A percentile compares a stretch with the other conserved stretches of the same genome.
phyloP scores from a whole-genome alignment of 2,329 filamentous ascomycete genomes.

The Pyrenochaeta sp. region DNA sequence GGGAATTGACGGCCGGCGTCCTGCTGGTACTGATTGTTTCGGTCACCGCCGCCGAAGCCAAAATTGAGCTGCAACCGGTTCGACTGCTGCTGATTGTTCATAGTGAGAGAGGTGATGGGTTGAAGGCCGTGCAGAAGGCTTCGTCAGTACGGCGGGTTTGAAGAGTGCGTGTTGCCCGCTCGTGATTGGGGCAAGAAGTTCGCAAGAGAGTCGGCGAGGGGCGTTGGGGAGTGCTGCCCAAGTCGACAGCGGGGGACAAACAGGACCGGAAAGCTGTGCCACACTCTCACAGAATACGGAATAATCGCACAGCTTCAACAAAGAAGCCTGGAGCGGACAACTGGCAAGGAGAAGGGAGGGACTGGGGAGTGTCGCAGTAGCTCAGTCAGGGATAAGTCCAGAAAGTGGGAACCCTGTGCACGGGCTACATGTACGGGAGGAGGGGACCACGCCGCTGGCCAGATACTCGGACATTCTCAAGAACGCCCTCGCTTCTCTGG shows the following conservation, averaged over 20 bases:
- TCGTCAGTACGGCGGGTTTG: constrained; percentile 12
- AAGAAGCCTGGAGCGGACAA: constrained; percentile 24
- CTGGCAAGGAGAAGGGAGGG: constrained; percentile 20
- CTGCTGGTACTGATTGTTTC: constrained; percentile 52
- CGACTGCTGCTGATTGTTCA: constrained; percentile 49
- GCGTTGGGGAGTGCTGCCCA: constrained; percentile 22
- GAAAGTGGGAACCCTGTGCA: constrained; percentile 3
- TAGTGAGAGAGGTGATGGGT: constrained; percentile 20
- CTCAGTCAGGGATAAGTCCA: constrained; percentile 41
- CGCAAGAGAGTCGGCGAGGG: constrained; percentile 18
- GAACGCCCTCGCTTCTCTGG: background rate
- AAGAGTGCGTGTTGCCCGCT: constrained; percentile 14
- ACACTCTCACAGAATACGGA: constrained; percentile 24
- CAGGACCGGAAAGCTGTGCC: constrained; percentile 15
- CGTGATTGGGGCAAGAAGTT: constrained; percentile 10
- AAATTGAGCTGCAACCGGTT: constrained; percentile 63
- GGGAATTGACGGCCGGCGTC: constrained; percentile 60
- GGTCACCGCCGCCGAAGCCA: constrained; percentile 52
- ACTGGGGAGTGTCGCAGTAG: constrained; percentile 26
- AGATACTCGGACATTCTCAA: background rate
- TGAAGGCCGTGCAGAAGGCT: constrained; percentile 1
- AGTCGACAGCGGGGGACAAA: constrained; percentile 17
- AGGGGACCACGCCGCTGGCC: constrained; percentile 1
- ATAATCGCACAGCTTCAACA: constrained; percentile 22
- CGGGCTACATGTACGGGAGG: constrained; percentile 2